Base-by-base conservation (phyloP, 805 yeast species). In the Candida boidinii region DNA sequence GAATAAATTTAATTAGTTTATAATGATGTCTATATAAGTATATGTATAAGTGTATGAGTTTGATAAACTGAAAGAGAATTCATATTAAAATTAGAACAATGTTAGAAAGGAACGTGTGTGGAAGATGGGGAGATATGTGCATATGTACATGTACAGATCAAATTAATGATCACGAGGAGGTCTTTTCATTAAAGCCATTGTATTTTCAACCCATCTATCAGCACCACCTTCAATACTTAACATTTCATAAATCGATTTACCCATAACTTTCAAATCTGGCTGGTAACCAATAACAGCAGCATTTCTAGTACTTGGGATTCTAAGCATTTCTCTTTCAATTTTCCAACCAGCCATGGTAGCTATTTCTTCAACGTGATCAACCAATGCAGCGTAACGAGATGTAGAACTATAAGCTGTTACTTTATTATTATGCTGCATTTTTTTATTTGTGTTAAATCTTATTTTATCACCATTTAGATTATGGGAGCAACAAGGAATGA, bases 401-500 rank as follows among this genome's bases (percentile, higher is more conserved):
- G 62, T 60, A 14, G 61, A 53, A 4, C 57, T 58, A 35, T 51
- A 53, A 10, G 57, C 42, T 2, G 46, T 38, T 9, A 30, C 44
- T 20, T 41, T 39, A 24, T 37, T 36, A 14, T 36, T 21, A 17
- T 35, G 41, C 28, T 35, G 50, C 14, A 27, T 36, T 10, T 26
- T 33, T 35, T 49, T 60, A 34, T 64, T 62, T 2, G 73, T 69
- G 12, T 76, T 61, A 47, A 71, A 88, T 46, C 96, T 66, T 3
- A 68, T 63, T 44, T 76, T 76, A 19, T 75, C 77, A 3, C 97
- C 97, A 5, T 78, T 70, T 27, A 90, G 66, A 3, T 81, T 75
- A 55, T 90, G 95, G 0, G 96, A 87, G 54, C 97, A 90, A 53
- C 97, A 90, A 9, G 97, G 97, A 26, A 90, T 84, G 8, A 86